Conservation (phyloP, 768 basidiomycete genomes). For the Boletus pseudopeckii region DNA sequence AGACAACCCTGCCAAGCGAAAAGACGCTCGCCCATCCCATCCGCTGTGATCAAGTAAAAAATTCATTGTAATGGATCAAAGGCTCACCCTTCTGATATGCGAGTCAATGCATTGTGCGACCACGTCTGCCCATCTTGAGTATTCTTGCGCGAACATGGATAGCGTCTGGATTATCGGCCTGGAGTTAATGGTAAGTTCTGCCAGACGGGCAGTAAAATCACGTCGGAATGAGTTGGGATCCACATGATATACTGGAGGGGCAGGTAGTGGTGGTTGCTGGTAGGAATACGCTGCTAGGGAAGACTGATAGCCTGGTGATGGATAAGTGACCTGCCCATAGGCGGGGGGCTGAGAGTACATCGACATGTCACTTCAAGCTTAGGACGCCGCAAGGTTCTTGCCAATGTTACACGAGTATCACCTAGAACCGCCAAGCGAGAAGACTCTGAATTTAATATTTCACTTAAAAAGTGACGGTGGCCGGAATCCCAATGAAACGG, state of each 20-base stretch:
- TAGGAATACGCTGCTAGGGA: constrained; percentile 44
- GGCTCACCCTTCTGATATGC: constrained; percentile 89
- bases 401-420: constrained; percentile 33
- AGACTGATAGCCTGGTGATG: constrained; percentile 45
- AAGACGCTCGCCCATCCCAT: constrained; percentile 24
- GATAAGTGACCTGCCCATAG: constrained; percentile 58
- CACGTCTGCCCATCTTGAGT: constrained; percentile 70
- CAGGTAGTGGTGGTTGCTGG: constrained; percentile 42
- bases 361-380: constrained; percentile 51
- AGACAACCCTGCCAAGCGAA: constrained; percentile 20
- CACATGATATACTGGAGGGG: constrained; percentile 44
- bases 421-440: constrained; percentile 30
- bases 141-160: constrained; percentile 90
- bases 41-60: constrained; percentile 28
- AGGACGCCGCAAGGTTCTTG: constrained; percentile 31
- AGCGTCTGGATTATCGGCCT: constrained; percentile 90
- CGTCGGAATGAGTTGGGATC: constrained; percentile 74
- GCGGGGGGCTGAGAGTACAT: constrained; percentile 58
- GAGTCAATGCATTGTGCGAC: constrained; percentile 78
- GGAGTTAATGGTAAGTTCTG: constrained; percentile 89
- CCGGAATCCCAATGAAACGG: constrained; percentile 36
- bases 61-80: constrained; percentile 17
- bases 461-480: constrained; percentile 48
- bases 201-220: constrained; percentile 71
- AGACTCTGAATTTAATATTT: constrained; percentile 41